Percentiles rank a stretch among this genome's conserved stretches.
Evolutionary conservation across 768 basidiomycete genomes (phyloP).

Genomic region (Lactarius sanguifluus): DNA sequence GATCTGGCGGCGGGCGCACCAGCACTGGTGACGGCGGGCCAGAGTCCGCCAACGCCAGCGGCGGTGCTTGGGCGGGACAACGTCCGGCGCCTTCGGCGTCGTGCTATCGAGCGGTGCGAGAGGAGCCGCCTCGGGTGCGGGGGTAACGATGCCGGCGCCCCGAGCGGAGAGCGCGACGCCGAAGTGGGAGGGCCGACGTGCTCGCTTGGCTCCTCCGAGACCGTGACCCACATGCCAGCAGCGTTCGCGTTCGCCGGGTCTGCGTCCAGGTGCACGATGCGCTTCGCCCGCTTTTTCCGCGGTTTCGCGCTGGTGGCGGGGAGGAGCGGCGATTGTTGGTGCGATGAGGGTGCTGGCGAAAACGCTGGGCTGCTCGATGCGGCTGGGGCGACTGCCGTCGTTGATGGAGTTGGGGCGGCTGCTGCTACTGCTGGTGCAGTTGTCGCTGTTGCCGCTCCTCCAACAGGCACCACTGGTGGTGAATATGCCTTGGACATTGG

Average conservation of each 20-base stretch:
- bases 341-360: constrained; percentile 37
- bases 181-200: not conserved
- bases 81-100: constrained; percentile 2
- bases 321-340: constrained; percentile 47
- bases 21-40: constrained; percentile 22
- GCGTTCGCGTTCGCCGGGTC: constrained; percentile 36
- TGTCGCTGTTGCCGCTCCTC: constrained; percentile 32
- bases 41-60: constrained; percentile 6
- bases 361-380: not conserved
- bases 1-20: constrained; percentile 32
- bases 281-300: constrained; percentile 58
- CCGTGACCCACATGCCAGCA: constrained; percentile 31
- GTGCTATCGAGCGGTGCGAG: not conserved
- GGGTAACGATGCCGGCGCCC: constrained; percentile 7
- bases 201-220: constrained; percentile 28
- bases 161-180: constrained; percentile 5
- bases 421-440: not conserved
- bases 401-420: too few species aligned
- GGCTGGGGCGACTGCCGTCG: not conserved
- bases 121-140: constrained; percentile 15
- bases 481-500: constrained; percentile 52
- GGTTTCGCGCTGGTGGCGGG: constrained; percentile 44
- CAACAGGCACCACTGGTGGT: constrained; percentile 61
- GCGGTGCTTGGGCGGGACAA: constrained; percentile 11
- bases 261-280: constrained; percentile 78